Conservation (phyloP, 2,329 filamentous ascomycete species). For the Diaporthe vaccinii region DNA sequence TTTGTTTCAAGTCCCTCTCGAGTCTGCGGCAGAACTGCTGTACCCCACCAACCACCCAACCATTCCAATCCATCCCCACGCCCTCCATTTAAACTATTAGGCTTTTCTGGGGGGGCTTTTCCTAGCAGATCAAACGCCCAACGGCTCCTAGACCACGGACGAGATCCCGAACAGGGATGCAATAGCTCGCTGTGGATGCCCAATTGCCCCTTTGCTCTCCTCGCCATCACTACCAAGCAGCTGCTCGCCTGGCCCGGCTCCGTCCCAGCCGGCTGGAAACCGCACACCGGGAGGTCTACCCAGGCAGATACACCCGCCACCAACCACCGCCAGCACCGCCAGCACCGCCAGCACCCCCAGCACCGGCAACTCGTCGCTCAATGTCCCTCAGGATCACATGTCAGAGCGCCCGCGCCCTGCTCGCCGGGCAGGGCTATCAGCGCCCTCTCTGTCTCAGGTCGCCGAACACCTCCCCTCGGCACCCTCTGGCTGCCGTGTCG, state of each 20-base stretch:
- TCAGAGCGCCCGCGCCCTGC: constrained; percentile 22
- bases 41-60: constrained; percentile 8
- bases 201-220: constrained; percentile 5
- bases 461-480: not conserved
- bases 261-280: constrained; percentile 14
- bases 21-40: constrained; percentile 1
- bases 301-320: constrained; percentile 21
- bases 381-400: constrained; percentile 39
- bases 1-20: constrained; percentile 31
- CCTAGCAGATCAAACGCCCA: constrained; percentile 34
- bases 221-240: not conserved
- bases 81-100: constrained; percentile 32
- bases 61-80: constrained; percentile 6
- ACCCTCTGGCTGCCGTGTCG: not conserved
- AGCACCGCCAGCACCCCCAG: not conserved
- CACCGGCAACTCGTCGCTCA: not conserved
- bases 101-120: constrained; percentile 24
- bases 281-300: constrained; percentile 17
- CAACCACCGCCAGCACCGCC: not conserved
- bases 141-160: constrained; percentile 12
- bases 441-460: constrained; percentile 17
- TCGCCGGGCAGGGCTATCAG: constrained; percentile 17
- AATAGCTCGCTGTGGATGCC: constrained; percentile 28
- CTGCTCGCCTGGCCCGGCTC: not conserved
- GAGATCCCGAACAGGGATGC: constrained; percentile 33